A percentile compares a stretch with the other conserved stretches of the same genome.
Conservation (phyloP, 2,329 filamentous ascomycete genomes). For the Graphium sp. region DNA sequence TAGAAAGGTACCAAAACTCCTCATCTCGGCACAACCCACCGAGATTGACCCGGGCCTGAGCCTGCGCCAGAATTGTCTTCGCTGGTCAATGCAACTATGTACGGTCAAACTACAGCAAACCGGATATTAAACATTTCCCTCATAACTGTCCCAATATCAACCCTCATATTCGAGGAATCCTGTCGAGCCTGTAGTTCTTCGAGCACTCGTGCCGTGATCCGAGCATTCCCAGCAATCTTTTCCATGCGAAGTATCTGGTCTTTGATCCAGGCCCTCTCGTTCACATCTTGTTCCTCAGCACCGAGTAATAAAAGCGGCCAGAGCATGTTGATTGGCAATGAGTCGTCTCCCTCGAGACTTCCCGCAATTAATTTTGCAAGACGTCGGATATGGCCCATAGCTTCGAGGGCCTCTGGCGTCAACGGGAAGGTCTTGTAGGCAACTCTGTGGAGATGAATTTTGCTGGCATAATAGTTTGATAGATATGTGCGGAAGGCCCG, state of each 20-base stretch:
- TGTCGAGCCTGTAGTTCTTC: slow-evolving; percentile 26
- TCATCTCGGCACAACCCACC: too few species aligned
- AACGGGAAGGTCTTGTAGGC: slow-evolving; percentile 36
- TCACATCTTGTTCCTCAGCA: slow-evolving; percentile 30
- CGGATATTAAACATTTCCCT: slow-evolving; percentile 29
- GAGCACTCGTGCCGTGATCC: slow-evolving; percentile 26
- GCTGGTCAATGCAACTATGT: slow-evolving; percentile 2
- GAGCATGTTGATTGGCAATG: slow-evolving; percentile 36
- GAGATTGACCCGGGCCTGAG: too few species aligned
- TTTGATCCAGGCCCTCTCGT: slow-evolving; percentile 31
- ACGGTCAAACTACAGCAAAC: slow-evolving; percentile 31
- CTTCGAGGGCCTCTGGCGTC: slow-evolving; percentile 28
- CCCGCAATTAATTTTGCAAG: slow-evolving; percentile 24
- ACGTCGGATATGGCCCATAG: slow-evolving; percentile 28
- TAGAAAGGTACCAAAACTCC: too few species aligned
- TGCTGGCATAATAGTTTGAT: slow-evolving; percentile 37
- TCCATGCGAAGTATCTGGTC: slow-evolving; percentile 29
- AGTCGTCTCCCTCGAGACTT: slow-evolving; percentile 18
- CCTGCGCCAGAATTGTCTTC: background rate
- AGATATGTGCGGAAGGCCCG: slow-evolving; percentile 36
- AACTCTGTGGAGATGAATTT: slow-evolving; percentile 37
- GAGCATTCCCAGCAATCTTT: slow-evolving; percentile 22
- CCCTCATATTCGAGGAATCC: slow-evolving; percentile 18
- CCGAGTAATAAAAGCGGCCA: slow-evolving; percentile 41
- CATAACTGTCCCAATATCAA: slow-evolving; percentile 27